Percentiles rank a stretch among this genome's conserved stretches.
Conservation (phyloP, 306 rosid genomes). For the Gastrolobium bilobum region DNA sequence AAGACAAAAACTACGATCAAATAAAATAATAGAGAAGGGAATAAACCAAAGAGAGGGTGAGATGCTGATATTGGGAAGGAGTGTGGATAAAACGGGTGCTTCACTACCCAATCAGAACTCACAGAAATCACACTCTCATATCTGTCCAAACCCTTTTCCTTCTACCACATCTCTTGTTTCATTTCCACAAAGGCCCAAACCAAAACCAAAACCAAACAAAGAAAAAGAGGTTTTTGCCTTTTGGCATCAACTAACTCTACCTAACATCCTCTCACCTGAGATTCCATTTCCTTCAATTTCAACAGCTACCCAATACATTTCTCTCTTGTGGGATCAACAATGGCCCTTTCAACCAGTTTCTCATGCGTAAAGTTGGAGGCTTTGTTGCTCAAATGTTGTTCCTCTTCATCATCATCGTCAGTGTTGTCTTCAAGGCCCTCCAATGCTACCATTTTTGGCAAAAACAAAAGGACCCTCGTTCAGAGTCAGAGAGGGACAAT, state of each 20-base stretch:
- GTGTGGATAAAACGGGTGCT: constrained; percentile 89
- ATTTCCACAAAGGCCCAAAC: constrained; percentile 42
- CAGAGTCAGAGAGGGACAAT: constrained; percentile 56
- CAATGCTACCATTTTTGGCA: constrained; percentile 46
- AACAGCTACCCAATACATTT: background rate
- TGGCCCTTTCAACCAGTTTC: constrained; percentile 74
- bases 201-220: background rate
- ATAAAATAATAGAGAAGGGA: background rate
- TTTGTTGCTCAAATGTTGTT: constrained; percentile 55
- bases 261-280: background rate
- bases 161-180: constrained; percentile 44
- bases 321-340: constrained; percentile 14
- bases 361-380: constrained; percentile 63
- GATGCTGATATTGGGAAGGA: constrained; percentile 49
- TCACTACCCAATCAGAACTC: constrained; percentile 72
- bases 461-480: constrained; percentile 49
- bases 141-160: constrained; percentile 43
- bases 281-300: background rate
- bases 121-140: constrained; percentile 63
- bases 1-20: background rate
- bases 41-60: background rate
- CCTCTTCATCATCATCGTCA: constrained; percentile 51
- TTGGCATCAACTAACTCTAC: constrained; percentile 1
- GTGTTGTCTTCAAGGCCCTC: background rate
- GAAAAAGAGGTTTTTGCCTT: background rate